These are phyloP conservation scores for Leucocoprinus leucothites DNA, from an alignment of 768 basidiomycete genomes.

Conservation along the genomic window DNA sequence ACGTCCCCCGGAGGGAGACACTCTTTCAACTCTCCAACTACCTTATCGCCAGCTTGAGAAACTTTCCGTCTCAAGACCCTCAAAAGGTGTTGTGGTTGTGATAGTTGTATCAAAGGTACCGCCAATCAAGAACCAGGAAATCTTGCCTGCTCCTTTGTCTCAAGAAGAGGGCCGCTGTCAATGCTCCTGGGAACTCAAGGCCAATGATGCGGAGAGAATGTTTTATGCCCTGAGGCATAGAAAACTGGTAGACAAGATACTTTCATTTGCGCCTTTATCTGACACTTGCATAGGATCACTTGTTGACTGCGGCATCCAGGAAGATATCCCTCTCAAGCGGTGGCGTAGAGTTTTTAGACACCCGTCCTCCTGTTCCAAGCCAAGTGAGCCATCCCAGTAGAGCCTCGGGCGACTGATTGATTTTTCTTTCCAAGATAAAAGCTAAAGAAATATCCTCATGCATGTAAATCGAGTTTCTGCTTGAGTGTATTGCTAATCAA, in stretches of 20 bases:
- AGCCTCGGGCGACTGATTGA: background rate
- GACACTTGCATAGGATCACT: conserved; percentile 3
- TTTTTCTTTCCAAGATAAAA: background rate
- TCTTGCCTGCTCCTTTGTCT: conserved; percentile 10
- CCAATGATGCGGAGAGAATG: conserved; percentile 33
- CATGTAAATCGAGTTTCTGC: background rate
- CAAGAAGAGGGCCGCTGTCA: conserved; percentile 16
- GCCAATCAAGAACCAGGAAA: conserved; percentile 33
- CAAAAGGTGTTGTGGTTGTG: conserved; percentile 24
- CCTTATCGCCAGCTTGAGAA: conserved; percentile 32
- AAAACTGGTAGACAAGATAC: conserved; percentile 36
- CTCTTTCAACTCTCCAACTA: conserved; percentile 49
- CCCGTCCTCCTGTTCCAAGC: conserved; percentile 7
- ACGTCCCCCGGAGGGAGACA: conserved; percentile 35
- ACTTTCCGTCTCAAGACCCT: conserved; percentile 20
- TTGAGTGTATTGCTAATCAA: background rate
- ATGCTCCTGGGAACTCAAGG: conserved; percentile 37
- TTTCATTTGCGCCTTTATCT: background rate
- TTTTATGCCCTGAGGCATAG: conserved; percentile 38
- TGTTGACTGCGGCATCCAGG: conserved; percentile 5
- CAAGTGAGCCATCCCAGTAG: conserved; percentile 9
- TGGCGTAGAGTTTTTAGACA: conserved; percentile 6
- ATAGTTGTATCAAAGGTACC: conserved; percentile 29
- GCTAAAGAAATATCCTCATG: conserved; percentile 4
- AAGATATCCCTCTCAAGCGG: conserved; percentile 13